These are phyloP conservation scores for Russula sp. DNA, from an alignment of 768 basidiomycete species.

Conservation along the genomic window DNA sequence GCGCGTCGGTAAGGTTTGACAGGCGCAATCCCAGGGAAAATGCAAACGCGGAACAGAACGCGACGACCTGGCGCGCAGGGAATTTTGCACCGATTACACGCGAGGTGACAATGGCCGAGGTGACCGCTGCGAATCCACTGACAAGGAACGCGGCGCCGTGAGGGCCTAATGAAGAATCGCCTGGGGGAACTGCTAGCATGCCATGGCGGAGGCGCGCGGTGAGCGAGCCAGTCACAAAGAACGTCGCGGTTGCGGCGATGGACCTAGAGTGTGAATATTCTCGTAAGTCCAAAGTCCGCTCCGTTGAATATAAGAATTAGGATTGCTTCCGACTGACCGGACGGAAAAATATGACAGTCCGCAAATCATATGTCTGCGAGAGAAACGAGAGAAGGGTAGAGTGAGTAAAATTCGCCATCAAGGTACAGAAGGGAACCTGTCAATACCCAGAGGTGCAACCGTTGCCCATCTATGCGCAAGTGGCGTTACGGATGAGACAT, in stretches of 20 bases:
- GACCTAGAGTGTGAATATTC: constrained; percentile 55
- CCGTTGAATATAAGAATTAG: not conserved
- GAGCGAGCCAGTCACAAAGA: constrained; percentile 49
- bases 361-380: constrained; percentile 58
- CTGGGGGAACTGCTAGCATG: constrained; percentile 34
- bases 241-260: constrained; percentile 51
- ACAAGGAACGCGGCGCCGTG: constrained; percentile 34
- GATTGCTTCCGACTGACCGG: constrained; percentile 40
- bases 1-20: constrained; percentile 50
- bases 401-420: not conserved
- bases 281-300: constrained; percentile 15
- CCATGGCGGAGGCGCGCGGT: constrained; percentile 44
- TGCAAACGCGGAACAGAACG: constrained; percentile 44
- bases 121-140: constrained; percentile 30
- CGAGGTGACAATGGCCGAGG: constrained; percentile 20
- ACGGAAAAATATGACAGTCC: constrained; percentile 55
- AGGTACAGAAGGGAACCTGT: not conserved
- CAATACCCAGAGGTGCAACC: constrained; percentile 64
- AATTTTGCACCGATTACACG: constrained; percentile 2
- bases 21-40: constrained; percentile 56
- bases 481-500: not conserved
- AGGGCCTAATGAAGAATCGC: constrained; percentile 32
- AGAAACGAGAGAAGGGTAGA: not conserved
- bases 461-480: constrained; percentile 45
- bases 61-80: constrained; percentile 33